Percentiles rank a stretch among this genome's conserved stretches.
Conservation (phyloP, 1,139 yeast genomes). For the Candida frijolesensis region DNA sequence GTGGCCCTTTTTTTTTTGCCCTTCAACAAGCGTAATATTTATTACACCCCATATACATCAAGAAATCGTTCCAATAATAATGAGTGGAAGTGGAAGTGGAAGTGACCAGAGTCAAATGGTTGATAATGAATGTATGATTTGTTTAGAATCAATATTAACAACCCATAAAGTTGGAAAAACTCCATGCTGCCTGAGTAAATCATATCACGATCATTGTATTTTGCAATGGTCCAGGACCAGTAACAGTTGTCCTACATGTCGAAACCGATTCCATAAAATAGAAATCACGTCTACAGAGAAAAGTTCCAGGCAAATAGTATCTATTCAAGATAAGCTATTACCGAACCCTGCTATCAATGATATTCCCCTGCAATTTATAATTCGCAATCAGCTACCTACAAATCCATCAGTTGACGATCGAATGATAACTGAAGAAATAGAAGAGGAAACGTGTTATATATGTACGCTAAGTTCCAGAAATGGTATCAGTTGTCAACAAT, state of each 20-base stretch:
- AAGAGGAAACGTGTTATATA: slow-evolving; percentile 31
- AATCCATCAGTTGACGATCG: slow-evolving; percentile 4
- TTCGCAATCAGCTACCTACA: slow-evolving; percentile 11
- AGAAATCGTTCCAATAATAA: neutral
- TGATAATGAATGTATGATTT: slow-evolving; percentile 48
- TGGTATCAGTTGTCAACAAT: slow-evolving; percentile 28
- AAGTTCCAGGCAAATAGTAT: slow-evolving; percentile 16
- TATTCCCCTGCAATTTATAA: slow-evolving; percentile 42
- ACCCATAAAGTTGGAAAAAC: slow-evolving; percentile 35
- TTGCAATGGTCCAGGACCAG: slow-evolving; percentile 50
- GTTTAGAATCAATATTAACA: slow-evolving; percentile 41
- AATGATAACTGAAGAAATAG: neutral
- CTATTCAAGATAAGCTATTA: slow-evolving; percentile 34
- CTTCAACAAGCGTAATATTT: neutral
- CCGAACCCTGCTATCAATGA: slow-evolving; percentile 41
- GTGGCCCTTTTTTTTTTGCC: neutral
- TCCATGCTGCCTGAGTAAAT: slow-evolving; percentile 36
- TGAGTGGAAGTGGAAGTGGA: neutral
- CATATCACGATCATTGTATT: slow-evolving; percentile 50
- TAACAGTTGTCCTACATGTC: slow-evolving; percentile 57
- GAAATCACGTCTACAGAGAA: slow-evolving; percentile 19
- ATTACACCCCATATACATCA: neutral
- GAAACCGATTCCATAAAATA: slow-evolving; percentile 35
- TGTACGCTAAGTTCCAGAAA: slow-evolving; percentile 22
- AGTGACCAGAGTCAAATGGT: slow-evolving; percentile 11